Percentiles rank a stretch among this genome's conserved stretches.
Conservation (phyloP, 108 stramenopile species). For the Skeletonema potamos region DNA sequence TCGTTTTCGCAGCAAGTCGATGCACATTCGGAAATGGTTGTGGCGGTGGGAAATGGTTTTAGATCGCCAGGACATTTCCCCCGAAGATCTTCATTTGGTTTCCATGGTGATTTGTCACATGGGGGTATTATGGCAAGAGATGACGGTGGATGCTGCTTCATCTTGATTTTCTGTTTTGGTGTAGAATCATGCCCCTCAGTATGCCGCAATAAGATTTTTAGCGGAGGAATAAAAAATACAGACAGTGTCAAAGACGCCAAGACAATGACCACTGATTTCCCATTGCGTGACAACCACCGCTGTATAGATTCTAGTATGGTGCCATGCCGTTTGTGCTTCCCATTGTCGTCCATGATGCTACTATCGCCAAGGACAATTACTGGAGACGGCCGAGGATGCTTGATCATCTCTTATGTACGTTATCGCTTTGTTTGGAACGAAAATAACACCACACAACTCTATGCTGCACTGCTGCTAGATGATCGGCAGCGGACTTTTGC, state of each 20-base stretch:
- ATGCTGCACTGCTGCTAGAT: too few relatives aligned
- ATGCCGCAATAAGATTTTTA: not conserved
- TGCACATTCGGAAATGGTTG: constrained; percentile 38
- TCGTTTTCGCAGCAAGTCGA: constrained; percentile 39
- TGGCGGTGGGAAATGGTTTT: constrained; percentile 7
- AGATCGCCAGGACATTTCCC: constrained; percentile 50
- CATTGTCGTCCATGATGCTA: constrained; percentile 1
- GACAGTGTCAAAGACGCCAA: not conserved
- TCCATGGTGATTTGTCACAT: constrained; percentile 48
- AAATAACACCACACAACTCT: too few relatives aligned
- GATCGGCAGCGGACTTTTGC: too few relatives aligned
- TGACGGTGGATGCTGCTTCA: not conserved
- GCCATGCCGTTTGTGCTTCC: constrained; percentile 7
- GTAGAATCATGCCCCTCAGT: not conserved
- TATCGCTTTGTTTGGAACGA: too few relatives aligned
- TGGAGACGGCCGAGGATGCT: not conserved
- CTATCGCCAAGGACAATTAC: not conserved
- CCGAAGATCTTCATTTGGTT: constrained; percentile 45
- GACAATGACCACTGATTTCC: constrained; percentile 2
- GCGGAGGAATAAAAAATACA: constrained; percentile 16
- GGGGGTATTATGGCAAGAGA: constrained; percentile 30
- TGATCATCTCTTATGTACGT: too few relatives aligned
- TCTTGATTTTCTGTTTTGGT: not conserved
- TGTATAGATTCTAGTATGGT: not conserved
- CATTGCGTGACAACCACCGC: constrained; percentile 14